These are phyloP conservation scores for Geotrichum aggregatum DNA, from an alignment of 1,139 yeast genomes.

Conservation along the genomic window DNA sequence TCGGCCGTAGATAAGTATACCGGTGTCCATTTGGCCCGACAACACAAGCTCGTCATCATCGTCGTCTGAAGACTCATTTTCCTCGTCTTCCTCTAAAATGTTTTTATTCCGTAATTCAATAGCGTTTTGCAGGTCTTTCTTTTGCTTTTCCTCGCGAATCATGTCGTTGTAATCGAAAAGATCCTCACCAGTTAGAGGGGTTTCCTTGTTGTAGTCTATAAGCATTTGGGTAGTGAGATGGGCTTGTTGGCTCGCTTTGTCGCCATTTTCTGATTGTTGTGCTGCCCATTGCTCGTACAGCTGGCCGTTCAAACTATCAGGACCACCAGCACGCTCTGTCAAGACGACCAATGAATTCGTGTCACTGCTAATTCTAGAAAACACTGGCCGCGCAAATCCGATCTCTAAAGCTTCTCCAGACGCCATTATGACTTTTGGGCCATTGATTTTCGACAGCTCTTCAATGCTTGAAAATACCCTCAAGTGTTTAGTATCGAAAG, in stretches of 20 bases:
- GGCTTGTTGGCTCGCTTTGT: slow-evolving; percentile 17
- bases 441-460: slow-evolving; percentile 52
- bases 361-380: slow-evolving; percentile 57
- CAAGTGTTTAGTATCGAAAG: slow-evolving; percentile 57
- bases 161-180: slow-evolving; percentile 33
- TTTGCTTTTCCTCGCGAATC: slow-evolving; percentile 41
- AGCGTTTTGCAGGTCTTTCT: slow-evolving; percentile 50
- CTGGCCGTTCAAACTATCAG: slow-evolving; percentile 42
- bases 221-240: slow-evolving; percentile 28
- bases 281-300: slow-evolving; percentile 57
- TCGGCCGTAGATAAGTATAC: slow-evolving; percentile 38
- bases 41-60: slow-evolving; percentile 29
- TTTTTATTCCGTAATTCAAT: slow-evolving; percentile 55
- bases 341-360: slow-evolving; percentile 66
- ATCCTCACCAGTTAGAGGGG: slow-evolving; percentile 39
- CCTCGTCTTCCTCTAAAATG: slow-evolving; percentile 48
- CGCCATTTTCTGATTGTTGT: slow-evolving; percentile 17
- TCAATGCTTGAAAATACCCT: slow-evolving; percentile 51
- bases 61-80: slow-evolving; percentile 36
- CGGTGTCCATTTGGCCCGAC: slow-evolving; percentile 34
- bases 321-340: slow-evolving; percentile 55
- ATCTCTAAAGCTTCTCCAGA: slow-evolving; percentile 65
- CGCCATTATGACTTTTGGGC: slow-evolving; percentile 80
- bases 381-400: slow-evolving; percentile 61
- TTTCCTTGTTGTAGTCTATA: slow-evolving; percentile 28